These are phyloP conservation scores for Leucocoprinus birnbaumii DNA, from an alignment of 768 basidiomycete genomes.

Conservation along the genomic window DNA sequence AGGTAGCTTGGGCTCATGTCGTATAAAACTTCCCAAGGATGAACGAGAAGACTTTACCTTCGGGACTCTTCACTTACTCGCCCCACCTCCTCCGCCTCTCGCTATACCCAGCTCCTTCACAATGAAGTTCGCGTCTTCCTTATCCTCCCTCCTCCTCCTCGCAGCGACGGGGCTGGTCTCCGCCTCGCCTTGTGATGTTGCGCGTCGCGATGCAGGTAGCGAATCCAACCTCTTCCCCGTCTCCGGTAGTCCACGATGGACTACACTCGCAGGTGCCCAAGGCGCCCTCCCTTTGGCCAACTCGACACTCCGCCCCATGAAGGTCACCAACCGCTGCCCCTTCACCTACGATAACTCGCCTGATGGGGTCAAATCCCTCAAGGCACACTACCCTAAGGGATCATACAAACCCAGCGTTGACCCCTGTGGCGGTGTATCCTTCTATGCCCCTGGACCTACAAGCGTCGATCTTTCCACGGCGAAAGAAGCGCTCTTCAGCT, in stretches of 20 bases:
- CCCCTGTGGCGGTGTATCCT: slow-evolving; percentile 54
- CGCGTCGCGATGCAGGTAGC: not conserved
- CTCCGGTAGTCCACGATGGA: slow-evolving; percentile 14
- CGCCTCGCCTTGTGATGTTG: slow-evolving; percentile 4
- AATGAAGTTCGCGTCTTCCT: not conserved
- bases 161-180: slow-evolving; percentile 6
- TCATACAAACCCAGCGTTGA: slow-evolving; percentile 41
- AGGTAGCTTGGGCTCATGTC: not conserved
- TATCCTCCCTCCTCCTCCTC: slow-evolving; percentile 5
- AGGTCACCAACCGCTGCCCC: slow-evolving; percentile 8
- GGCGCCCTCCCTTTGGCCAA: slow-evolving; percentile 13
- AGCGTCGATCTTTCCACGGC: slow-evolving; percentile 47
- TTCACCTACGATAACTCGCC: slow-evolving; percentile 31
- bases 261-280: slow-evolving; percentile 12
- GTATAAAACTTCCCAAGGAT: not conserved
- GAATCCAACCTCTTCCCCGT: slow-evolving; percentile 14
- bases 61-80: too few relatives aligned
- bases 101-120: not conserved
- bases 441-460: slow-evolving; percentile 56
- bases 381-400: slow-evolving; percentile 45
- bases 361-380: slow-evolving; percentile 42
- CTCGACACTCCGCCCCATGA: slow-evolving; percentile 12
- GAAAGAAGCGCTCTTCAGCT: slow-evolving; percentile 55
- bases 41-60: not conserved
- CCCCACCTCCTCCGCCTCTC: too few relatives aligned